phyloP scores from a whole-genome alignment of 1,284 basidiomycete genomes.

The Termitomyces sp. region DNA sequence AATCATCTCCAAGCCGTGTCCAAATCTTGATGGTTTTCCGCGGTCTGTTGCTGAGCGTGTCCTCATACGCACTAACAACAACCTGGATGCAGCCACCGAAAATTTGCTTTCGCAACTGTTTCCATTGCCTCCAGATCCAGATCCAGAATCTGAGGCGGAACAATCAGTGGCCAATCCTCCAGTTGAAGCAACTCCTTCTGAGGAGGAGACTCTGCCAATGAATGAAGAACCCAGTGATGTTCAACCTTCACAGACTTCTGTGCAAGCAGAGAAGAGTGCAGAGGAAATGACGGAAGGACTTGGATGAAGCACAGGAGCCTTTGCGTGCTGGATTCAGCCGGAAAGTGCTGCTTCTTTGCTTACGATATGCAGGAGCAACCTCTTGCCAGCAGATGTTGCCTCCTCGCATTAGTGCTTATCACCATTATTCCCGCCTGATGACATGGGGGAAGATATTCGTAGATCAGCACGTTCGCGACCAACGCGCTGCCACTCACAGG shows the following conservation, averaged over 20 bases:
- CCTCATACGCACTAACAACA: conserved; percentile 81
- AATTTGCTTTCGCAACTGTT: conserved; percentile 82
- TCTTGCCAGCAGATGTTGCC: too few relatives aligned
- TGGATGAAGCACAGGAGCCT: conserved; percentile 64
- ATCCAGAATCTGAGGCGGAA: conserved; percentile 26
- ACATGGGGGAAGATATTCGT: too few relatives aligned
- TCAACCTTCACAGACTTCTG: conserved; percentile 7
- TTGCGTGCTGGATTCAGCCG: conserved; percentile 63
- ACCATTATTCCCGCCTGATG: too few relatives aligned
- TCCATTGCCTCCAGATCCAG: conserved; percentile 62
- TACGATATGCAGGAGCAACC: too few relatives aligned
- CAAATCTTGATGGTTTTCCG: conserved; percentile 84
- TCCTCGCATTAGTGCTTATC: too few relatives aligned
- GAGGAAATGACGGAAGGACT: conserved; percentile 51
- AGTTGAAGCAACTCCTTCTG: neutral
- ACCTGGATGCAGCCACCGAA: conserved; percentile 87
- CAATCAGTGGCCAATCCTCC: neutral
- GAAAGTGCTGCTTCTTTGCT: conserved; percentile 71
- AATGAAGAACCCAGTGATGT: conserved; percentile 2
- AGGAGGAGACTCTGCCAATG: neutral
- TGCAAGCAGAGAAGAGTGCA: conserved; percentile 36
- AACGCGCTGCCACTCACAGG: too few relatives aligned
- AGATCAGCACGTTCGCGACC: too few relatives aligned
- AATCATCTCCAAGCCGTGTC: conserved; percentile 50
- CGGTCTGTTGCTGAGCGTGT: conserved; percentile 82